Base-by-base conservation (phyloP, 2,329 filamentous ascomycete species). In the Fusarium solani-melongenae region DNA sequence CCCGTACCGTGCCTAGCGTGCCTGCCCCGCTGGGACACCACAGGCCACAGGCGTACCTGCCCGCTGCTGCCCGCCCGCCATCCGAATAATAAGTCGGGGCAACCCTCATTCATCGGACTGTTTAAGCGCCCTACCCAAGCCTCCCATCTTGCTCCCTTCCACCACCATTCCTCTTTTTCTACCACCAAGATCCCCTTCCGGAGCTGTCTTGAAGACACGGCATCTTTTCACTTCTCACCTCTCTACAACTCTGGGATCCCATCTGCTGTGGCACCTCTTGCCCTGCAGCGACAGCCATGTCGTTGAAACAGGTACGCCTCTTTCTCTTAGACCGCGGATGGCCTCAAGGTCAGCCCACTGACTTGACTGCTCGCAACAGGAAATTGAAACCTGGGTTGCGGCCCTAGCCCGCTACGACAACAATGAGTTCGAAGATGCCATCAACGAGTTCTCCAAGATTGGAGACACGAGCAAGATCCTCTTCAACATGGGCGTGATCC, bases 381-480 rank as follows among this genome's bases (percentile, higher is more conserved):
- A 99, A 93, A 99, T 99, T 84, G 96, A 98, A 86, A 97, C 94
- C 58, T 99, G 96, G 96, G 96, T 98, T 76, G 88, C 92, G 82
- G 96, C 96, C 83, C 91, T 99, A 64, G 91, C 87, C 78, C 92
- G 92, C 81, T 99, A 99, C 86, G 96, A 99, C 85, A 96, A 96
- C 85, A 97, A 98, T 85, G 94, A 99, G 80, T 98, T 97, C 84
- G 96, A 98, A 79, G 93, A 96, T 75, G 92, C 96, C 31, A 85
- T 98, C 72, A 90, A 88, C 77, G 90, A 93, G 70, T 98, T 99
- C 81, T 93, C 94, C 72, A 90, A 88, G 76, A 98, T 99, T 79
- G 89, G 93, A 70, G 96, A 98, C 82, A 99, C 96, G 0, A 98
- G 96, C 77, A 98, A 98, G 87, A 99, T 99, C 72, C 88, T 98